Percentiles rank a stretch among this genome's conserved stretches.
These are phyloP conservation scores for Gracilaria vermiculophylla DNA, from an alignment of 23 red algal species.

Conservation along the genomic window DNA sequence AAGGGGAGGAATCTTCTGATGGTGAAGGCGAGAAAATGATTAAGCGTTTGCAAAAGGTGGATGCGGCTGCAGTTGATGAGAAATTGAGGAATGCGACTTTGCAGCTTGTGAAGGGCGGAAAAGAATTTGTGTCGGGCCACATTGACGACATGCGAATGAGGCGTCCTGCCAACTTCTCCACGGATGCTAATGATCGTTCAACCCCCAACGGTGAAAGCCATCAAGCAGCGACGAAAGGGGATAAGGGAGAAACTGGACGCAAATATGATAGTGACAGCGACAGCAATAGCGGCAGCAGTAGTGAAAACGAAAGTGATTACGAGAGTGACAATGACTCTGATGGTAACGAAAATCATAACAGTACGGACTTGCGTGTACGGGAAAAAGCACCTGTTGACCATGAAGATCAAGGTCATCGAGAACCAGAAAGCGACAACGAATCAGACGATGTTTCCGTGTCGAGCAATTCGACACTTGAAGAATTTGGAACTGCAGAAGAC, in stretches of 20 bases:
- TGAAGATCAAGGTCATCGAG: no score
- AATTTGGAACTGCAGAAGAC: background rate
- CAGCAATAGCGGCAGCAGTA: background rate
- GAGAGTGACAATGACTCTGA: conserved; percentile 8
- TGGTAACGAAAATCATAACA: background rate
- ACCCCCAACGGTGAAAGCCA: background rate
- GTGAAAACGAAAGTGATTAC: conserved; percentile 12
- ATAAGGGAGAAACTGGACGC: background rate
- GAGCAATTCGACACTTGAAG: background rate
- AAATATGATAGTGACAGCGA: background rate
- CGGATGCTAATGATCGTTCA: background rate
- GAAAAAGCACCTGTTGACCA: background rate
- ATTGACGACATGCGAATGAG: conserved; percentile 13
- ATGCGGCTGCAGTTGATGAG: conserved; percentile 54
- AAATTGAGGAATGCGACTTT: conserved; percentile 38
- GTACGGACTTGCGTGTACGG: no score
- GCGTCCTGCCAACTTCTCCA: background rate
- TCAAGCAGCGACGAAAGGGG: background rate
- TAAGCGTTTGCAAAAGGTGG: conserved; percentile 63
- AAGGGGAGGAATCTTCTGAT: conserved; percentile 48
- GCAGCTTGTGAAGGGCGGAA: conserved; percentile 59
- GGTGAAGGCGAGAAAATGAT: conserved; percentile 93
- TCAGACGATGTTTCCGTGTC: background rate
- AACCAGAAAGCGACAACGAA: background rate
- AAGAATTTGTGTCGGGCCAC: conserved; percentile 35